A percentile compares a stretch with the other conserved stretches of the same genome.
These are phyloP conservation scores for Phytophthora agathidicida DNA, from an alignment of 352 stramenopile species.

Conservation along the genomic window DNA sequence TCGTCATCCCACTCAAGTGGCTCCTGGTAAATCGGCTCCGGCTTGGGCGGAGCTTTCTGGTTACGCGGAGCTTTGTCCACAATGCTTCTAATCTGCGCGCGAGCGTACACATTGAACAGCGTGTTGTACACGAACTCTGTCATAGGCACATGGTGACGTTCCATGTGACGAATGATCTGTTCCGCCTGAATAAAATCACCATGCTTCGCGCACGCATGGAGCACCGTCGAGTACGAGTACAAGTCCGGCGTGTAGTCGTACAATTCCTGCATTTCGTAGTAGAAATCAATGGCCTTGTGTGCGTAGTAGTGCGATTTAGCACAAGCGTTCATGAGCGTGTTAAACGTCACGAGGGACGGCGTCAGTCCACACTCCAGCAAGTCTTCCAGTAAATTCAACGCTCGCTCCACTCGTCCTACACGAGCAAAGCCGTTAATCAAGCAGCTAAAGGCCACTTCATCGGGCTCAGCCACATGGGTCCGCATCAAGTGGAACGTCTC, in stretches of 20 bases:
- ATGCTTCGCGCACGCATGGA: constrained; percentile 80
- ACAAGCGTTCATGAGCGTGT: constrained; percentile 81
- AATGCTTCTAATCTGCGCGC: constrained; percentile 70
- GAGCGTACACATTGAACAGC: constrained; percentile 82
- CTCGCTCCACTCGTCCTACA: constrained; percentile 72
- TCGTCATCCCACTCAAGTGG: constrained; percentile 80
- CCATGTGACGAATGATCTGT: constrained; percentile 79
- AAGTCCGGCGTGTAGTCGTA: constrained; percentile 83
- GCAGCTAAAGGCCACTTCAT: constrained; percentile 72
- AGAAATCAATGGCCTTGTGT: constrained; percentile 86
- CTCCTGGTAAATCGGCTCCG: constrained; percentile 69
- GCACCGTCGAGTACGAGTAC: constrained; percentile 81
- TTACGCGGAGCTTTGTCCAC: constrained; percentile 76
- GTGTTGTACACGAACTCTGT: constrained; percentile 75
- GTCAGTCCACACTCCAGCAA: constrained; percentile 73
- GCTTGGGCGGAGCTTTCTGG: constrained; percentile 30
- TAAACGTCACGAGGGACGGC: constrained; percentile 77
- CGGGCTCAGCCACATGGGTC: constrained; percentile 68
- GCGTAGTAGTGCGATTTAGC: constrained; percentile 87
- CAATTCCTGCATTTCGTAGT: constrained; percentile 88
- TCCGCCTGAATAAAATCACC: constrained; percentile 78
- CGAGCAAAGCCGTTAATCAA: constrained; percentile 82
- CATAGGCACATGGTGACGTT: constrained; percentile 67
- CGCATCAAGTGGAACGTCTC: constrained; percentile 89
- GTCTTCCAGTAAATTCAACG: constrained; percentile 79